These are phyloP conservation scores for Thalassiosira sp. DNA, from an alignment of 352 stramenopile genomes.

Conservation along the genomic window DNA sequence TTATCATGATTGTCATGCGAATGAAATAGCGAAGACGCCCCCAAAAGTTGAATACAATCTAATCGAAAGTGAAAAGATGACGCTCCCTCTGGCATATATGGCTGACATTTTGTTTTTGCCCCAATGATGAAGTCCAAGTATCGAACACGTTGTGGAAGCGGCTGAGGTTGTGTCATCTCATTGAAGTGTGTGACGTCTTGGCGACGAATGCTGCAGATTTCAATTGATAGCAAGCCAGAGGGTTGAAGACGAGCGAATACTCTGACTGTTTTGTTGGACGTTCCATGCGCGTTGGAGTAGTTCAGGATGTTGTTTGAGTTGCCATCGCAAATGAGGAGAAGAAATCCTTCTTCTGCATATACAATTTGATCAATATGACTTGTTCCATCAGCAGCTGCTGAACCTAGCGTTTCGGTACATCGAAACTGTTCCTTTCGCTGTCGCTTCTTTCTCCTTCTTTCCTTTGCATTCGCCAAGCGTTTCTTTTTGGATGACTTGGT, in stretches of 20 bases:
- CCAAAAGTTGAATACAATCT: conserved; percentile 20
- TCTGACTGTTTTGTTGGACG: neutral
- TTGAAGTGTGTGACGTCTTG: neutral
- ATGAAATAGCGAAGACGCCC: conserved; percentile 24
- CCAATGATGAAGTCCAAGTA: conserved; percentile 33
- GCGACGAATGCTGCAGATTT: conserved; percentile 31
- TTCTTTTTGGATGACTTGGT: no score
- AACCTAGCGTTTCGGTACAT: no score
- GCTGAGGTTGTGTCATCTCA: neutral
- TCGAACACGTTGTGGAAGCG: conserved; percentile 9
- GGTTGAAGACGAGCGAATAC: conserved; percentile 30
- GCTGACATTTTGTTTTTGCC: conserved; percentile 12
- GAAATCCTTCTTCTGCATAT: conserved; percentile 38
- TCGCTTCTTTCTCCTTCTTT: conserved; percentile 32
- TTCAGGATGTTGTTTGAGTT: neutral
- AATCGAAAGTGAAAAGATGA: conserved; percentile 42
- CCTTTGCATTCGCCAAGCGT: no score
- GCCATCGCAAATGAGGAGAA: conserved; percentile 20
- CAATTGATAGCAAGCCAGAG: conserved; percentile 46
- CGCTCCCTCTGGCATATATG: conserved; percentile 27
- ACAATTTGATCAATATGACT: neutral
- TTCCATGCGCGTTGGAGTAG: neutral
- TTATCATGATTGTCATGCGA: conserved; percentile 2
- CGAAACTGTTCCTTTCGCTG: no score
- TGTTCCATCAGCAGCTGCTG: neutral